Evolutionary conservation across 2,329 filamentous ascomycete species (phyloP).

Genomic region (Sporothrix brunneoviolacea): DNA sequence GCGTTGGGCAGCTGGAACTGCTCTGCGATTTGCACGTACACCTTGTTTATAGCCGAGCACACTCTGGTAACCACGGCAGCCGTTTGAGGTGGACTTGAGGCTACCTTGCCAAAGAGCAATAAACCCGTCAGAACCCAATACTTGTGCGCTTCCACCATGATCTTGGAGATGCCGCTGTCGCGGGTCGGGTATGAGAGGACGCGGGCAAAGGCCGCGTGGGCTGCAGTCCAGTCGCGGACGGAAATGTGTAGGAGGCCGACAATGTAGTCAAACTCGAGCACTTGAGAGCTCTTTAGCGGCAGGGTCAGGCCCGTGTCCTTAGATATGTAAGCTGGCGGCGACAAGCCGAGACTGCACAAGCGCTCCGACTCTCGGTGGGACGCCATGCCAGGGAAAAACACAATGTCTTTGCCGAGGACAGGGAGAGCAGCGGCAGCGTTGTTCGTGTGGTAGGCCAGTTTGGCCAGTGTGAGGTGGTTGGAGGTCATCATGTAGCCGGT

Average conservation of each 20-base stretch:
- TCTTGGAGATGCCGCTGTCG: constrained; percentile 58
- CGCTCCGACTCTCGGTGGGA: constrained; percentile 19
- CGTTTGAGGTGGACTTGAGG: constrained; percentile 49
- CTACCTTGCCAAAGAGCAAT: constrained; percentile 55
- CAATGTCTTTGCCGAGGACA: constrained; percentile 58
- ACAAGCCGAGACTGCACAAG: constrained; percentile 40
- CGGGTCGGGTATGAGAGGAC: constrained; percentile 61
- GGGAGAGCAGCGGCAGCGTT: constrained; percentile 48
- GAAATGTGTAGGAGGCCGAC: constrained; percentile 60
- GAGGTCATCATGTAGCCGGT: constrained; percentile 31
- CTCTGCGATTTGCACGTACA: constrained; percentile 64
- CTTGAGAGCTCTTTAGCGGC: constrained; percentile 41
- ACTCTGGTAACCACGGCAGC: constrained; percentile 46
- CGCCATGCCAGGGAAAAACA: constrained; percentile 53
- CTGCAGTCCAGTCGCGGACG: constrained; percentile 54
- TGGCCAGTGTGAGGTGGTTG: constrained; percentile 19
- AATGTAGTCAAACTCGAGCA: constrained; percentile 66
- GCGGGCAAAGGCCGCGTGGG: constrained; percentile 55
- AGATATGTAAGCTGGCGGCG: constrained; percentile 53
- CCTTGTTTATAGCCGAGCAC: constrained; percentile 53
- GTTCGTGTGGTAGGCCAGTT: constrained; percentile 47
- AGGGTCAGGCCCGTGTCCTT: constrained; percentile 50
- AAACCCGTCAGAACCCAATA: constrained; percentile 79
- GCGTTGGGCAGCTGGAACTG: constrained; percentile 56
- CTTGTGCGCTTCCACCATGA: constrained; percentile 87